Conservation (phyloP, 2,329 filamentous ascomycete species). For the Microdochium paspali region DNA sequence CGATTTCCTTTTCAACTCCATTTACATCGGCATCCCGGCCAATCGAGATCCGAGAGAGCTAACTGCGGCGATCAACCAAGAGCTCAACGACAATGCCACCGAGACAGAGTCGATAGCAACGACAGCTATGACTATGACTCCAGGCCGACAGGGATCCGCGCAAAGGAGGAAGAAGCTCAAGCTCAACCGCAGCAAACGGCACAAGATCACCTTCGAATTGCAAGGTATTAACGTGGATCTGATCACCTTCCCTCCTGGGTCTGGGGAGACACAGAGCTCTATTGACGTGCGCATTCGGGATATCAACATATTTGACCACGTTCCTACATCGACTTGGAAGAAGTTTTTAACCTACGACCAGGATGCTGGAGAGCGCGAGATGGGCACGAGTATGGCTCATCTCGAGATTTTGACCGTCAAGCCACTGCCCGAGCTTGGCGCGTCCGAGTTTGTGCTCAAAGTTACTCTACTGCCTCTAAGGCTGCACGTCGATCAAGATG, state of each 20-base stretch:
- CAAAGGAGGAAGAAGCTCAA: slow-evolving; percentile 53
- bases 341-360: slow-evolving; percentile 94
- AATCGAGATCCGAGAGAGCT: slow-evolving; percentile 80
- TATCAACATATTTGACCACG: slow-evolving; percentile 86
- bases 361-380: slow-evolving; percentile 77
- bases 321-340: slow-evolving; percentile 94
- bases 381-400: slow-evolving; percentile 81
- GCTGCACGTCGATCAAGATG: slow-evolving; percentile 94
- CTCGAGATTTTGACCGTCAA: slow-evolving; percentile 82
- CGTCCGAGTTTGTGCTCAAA: slow-evolving; percentile 80
- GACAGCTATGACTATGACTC: slow-evolving; percentile 55
- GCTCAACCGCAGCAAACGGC: slow-evolving; percentile 74
- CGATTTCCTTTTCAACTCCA: slow-evolving; percentile 96
- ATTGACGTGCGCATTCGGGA: slow-evolving; percentile 75
- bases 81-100: slow-evolving; percentile 75
- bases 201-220: slow-evolving; percentile 94
- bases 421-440: slow-evolving; percentile 73
- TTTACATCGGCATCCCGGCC: slow-evolving; percentile 88
- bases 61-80: slow-evolving; percentile 73
- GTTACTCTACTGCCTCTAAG: slow-evolving; percentile 73
- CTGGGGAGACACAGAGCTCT: slow-evolving; percentile 77
- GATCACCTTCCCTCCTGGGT: slow-evolving; percentile 65
- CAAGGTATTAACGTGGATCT: slow-evolving; percentile 77
- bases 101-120: slow-evolving; percentile 87
- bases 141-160: slow-evolving; percentile 35